Evolutionary conservation across 2,329 filamentous ascomycete genomes (phyloP), one percentile per base, ranked within the genome.

Genomic region (Graphiopsis chlorocephala): DNA sequence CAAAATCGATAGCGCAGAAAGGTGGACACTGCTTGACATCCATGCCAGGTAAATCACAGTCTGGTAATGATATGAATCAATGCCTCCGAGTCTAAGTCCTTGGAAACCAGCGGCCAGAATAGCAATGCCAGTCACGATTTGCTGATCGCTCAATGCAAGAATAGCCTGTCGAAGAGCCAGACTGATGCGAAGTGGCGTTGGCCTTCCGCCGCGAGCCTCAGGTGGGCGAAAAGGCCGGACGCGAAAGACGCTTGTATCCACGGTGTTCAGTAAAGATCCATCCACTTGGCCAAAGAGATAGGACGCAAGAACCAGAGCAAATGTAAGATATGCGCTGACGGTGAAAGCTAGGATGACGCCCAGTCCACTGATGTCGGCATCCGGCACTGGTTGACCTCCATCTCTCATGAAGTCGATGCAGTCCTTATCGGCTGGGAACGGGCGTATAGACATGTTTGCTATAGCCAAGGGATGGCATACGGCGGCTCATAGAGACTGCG

Each of bases 21-120:
- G 59, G 53, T 76, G 74, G 2, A 70, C 68, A 31, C 65, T 71
- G 28, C 69, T 68, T 7, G 73, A 71, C 59, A 76, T 70, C 71
- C 73, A 76, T 5, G 71, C 74, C 10, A 76, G 64, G 42, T 74
- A 72, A 26, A 66, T 62, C 3, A 73, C 67, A 11, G 71, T 69
- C 17, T 70, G 65, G 61, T 72, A 75, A 15, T 69, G 63, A 63
- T 75, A 75, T 0, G 71, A 70, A 1, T 62, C 66, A 17, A 75
- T 74, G 12, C 57, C 62, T n/a, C 68, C 68, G 11, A 64, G 48
- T 14, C 23, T 6, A 2, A 68, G 33, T 11, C 64, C 67, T 8
- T 65, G 42, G 35, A 72, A 69, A 0, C 71, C 74, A 10, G 69
- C 71, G 6, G 66, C 64, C 7, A 75, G 58, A n/a, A 75, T 70